Percentiles rank a stretch among this genome's conserved stretches.
These are phyloP conservation scores for Endocladia muricata DNA, from an alignment of 31 red algal genomes.

Conservation along the genomic window DNA sequence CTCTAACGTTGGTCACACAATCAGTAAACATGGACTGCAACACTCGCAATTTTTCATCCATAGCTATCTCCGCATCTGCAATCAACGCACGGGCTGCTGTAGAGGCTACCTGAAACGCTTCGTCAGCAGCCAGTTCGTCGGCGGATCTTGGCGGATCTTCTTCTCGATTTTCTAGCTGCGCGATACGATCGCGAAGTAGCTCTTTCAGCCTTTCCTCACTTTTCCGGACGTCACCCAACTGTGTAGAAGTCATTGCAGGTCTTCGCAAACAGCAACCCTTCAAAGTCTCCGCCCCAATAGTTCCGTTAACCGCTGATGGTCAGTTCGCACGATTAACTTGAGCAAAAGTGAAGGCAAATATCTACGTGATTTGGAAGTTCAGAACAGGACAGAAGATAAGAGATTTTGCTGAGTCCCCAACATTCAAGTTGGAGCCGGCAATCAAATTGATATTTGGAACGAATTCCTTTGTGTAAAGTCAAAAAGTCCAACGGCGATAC, in stretches of 20 bases:
- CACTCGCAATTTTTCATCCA: constrained; percentile 63
- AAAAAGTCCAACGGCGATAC: no score
- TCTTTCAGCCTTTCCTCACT: constrained; percentile 52
- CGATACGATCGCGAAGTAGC: constrained; percentile 61
- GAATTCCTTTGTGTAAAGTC: no score
- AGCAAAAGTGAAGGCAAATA: no score
- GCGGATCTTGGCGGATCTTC: constrained; percentile 53
- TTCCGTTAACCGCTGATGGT: no score
- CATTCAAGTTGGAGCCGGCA: no score
- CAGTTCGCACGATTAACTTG: no score
- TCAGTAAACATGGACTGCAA: constrained; percentile 66
- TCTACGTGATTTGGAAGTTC: no score
- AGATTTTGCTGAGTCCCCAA: no score
- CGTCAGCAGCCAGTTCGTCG: constrained; percentile 60
- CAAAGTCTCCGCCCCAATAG: no score
- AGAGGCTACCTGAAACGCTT: constrained; percentile 60
- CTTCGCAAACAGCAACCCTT: no score
- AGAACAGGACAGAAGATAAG: no score
- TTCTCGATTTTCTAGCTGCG: constrained; percentile 60
- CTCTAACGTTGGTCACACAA: constrained; percentile 49
- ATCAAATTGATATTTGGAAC: no score
- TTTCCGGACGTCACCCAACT: neutral
- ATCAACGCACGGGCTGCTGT: constrained; percentile 50
- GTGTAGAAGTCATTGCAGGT: constrained; percentile 58
- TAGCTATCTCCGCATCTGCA: constrained; percentile 47